Base-by-base conservation (phyloP, 371 early-diverging fungal species). In the Mortierella sp. region DNA sequence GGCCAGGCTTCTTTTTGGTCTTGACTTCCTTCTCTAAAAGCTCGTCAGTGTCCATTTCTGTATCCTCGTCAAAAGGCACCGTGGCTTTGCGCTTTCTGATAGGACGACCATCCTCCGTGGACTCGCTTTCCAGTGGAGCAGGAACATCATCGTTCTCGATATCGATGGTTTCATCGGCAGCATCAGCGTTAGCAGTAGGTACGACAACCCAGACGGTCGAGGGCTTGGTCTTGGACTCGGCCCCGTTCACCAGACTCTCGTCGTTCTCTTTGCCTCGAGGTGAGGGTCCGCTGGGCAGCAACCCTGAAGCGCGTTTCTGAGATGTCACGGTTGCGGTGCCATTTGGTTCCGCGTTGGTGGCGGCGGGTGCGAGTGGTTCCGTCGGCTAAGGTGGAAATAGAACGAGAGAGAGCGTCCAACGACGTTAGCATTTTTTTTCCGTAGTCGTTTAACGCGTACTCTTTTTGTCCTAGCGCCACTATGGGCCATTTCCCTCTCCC, bases 31-130 rank as follows among this genome's bases (percentile, higher is more conserved):
- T 64, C 53, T 75, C 69, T 52, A 75, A 50, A 19, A 75, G 69
- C 27, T 75, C 76, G 27, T 75, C 76, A 3, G 76, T 75, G 53
- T 75, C 76, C 76, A 75, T 75, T 8, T 75, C 76, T 2, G 76
- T 64, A 39, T 75, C 73, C 43, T 72, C 73, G 32, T 66, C 73
- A 59, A 57, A 66, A 5, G 72, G 72, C 5, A 64, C 53, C 17
- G 54, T 67, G 8, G 60, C 69, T 42, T 67, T 73, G 47, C 67
- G 73, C 31, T 63, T 73, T 30, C 73, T 62, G 49, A 73, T 44
- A 3, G 63, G 58, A 19, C 67, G 73, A 21, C 67, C 63, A 39
- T 67, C 57, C 23, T 64, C 64, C 9, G 15, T 37, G 31, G 63
- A 48, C 28, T 75, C 69, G 32, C 37, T 50, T 14, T 72, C 72